phyloP scores from a whole-genome alignment of 805 yeast genomes.

The Kodamaea laetipori region DNA sequence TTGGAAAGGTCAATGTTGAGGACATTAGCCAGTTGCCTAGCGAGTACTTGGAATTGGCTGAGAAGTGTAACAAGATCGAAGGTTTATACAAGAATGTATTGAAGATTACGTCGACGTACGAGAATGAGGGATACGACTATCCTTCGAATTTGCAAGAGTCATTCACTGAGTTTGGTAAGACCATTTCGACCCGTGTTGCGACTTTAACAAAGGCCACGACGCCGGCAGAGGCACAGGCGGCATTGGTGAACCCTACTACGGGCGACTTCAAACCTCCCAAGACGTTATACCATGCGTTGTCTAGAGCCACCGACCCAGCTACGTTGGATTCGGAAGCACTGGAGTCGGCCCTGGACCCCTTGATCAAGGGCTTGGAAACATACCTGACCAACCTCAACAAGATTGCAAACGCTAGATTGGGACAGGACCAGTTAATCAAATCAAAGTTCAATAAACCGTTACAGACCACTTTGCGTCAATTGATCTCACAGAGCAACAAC shows the following conservation, averaged over 20 bases:
- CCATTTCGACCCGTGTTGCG: slow-evolving; percentile 61
- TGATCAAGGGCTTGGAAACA: slow-evolving; percentile 63
- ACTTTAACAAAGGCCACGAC: slow-evolving; percentile 71
- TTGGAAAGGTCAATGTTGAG: slow-evolving; percentile 67
- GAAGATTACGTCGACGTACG: slow-evolving; percentile 55
- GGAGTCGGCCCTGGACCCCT: slow-evolving; percentile 46
- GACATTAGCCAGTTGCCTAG: slow-evolving; percentile 79
- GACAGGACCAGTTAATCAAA: slow-evolving; percentile 75
- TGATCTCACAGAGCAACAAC: slow-evolving; percentile 62
- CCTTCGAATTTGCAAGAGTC: slow-evolving; percentile 77
- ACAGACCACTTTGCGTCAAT: slow-evolving; percentile 59
- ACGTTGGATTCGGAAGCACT: slow-evolving; percentile 39
- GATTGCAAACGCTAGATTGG: slow-evolving; percentile 79
- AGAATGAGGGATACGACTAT: slow-evolving; percentile 79
- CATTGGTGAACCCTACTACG: slow-evolving; percentile 46
- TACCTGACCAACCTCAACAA: slow-evolving; percentile 71
- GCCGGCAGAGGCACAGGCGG: slow-evolving; percentile 82
- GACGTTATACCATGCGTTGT: slow-evolving; percentile 79
- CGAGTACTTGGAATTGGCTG: slow-evolving; percentile 61
- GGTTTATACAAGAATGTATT: slow-evolving; percentile 44
- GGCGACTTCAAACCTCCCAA: slow-evolving; percentile 64
- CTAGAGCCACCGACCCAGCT: slow-evolving; percentile 69
- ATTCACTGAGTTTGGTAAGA: slow-evolving; percentile 70
- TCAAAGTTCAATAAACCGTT: slow-evolving; percentile 69
- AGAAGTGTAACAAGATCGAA: slow-evolving; percentile 43